A percentile compares a stretch with the other conserved stretches of the same genome.
Evolutionary conservation across 2,329 filamentous ascomycete genomes (phyloP).

Genomic region (Neurospora sp.): DNA sequence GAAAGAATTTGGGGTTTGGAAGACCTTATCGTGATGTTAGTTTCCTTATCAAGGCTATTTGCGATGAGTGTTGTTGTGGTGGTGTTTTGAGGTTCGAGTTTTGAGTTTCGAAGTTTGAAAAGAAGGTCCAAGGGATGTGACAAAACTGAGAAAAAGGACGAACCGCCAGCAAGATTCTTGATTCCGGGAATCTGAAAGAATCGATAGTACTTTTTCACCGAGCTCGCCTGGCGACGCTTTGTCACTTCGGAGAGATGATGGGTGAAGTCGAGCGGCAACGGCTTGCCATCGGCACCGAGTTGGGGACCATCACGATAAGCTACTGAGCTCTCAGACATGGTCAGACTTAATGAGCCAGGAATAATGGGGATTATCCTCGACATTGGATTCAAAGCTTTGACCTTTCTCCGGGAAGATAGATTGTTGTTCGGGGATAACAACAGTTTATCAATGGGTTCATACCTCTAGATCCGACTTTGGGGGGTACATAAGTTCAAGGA

Average conservation of each 20-base stretch:
- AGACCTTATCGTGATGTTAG: conserved; percentile 45
- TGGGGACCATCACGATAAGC: not conserved
- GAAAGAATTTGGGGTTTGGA: conserved; percentile 74
- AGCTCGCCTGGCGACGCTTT: conserved; percentile 52
- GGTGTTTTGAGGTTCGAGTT: not conserved
- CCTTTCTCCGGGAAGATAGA: not conserved
- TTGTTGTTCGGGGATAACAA: not conserved
- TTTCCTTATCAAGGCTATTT: not conserved
- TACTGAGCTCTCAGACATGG: not conserved
- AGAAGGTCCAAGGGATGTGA: not conserved
- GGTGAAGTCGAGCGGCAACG: conserved; percentile 59
- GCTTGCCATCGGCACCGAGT: conserved; percentile 18
- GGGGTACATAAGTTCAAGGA: not conserved
- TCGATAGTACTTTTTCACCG: conserved; percentile 76
- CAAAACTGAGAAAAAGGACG: conserved; percentile 17
- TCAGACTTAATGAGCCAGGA: not conserved
- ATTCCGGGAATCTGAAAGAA: conserved; percentile 63
- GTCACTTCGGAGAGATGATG: conserved; percentile 69
- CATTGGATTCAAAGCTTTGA: not conserved
- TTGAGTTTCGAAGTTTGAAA: not conserved
- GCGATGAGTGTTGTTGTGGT: not conserved
- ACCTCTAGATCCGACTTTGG: not conserved
- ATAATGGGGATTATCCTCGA: not conserved
- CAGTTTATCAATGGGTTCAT: not conserved
- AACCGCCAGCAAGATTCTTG: conserved; percentile 53